Conservation (phyloP, 2,329 filamentous ascomycete species). For the Venturia carpophila region DNA sequence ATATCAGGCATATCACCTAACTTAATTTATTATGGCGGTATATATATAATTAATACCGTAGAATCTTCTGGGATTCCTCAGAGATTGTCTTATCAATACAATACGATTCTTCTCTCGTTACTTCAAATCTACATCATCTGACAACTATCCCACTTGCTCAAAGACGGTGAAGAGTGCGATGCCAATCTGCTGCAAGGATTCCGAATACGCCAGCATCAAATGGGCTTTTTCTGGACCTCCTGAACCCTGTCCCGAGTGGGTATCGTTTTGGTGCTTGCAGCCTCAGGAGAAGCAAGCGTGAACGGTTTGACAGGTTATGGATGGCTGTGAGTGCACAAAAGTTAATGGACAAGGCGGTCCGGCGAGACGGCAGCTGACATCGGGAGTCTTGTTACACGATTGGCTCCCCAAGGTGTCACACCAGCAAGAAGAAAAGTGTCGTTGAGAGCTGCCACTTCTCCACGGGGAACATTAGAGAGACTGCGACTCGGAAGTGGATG, state of each 20-base stretch:
- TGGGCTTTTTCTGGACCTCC: neutral
- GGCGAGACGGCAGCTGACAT: neutral
- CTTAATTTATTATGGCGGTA: no score
- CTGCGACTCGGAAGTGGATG: neutral
- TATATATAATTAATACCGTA: no score
- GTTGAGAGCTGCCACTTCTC: slow-evolving; percentile 5
- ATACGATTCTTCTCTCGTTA: no score
- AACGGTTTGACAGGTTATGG: neutral
- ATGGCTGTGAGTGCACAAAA: neutral
- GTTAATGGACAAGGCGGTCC: neutral
- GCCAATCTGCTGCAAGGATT: neutral
- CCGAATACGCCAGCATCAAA: neutral
- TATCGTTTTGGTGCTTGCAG: neutral
- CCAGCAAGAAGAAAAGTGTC: neutral
- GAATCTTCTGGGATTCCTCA: no score
- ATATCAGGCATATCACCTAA: no score
- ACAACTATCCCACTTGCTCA: neutral
- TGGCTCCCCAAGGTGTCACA: neutral
- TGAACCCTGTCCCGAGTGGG: neutral
- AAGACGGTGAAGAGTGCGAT: neutral
- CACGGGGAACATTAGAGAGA: neutral
- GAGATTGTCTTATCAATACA: no score
- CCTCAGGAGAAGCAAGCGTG: neutral
- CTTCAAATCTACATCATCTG: no score
- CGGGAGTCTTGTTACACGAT: neutral